These are phyloP conservation scores for Darksidea phi DNA, from an alignment of 495 filamentous ascomycete species.

Conservation along the genomic window DNA sequence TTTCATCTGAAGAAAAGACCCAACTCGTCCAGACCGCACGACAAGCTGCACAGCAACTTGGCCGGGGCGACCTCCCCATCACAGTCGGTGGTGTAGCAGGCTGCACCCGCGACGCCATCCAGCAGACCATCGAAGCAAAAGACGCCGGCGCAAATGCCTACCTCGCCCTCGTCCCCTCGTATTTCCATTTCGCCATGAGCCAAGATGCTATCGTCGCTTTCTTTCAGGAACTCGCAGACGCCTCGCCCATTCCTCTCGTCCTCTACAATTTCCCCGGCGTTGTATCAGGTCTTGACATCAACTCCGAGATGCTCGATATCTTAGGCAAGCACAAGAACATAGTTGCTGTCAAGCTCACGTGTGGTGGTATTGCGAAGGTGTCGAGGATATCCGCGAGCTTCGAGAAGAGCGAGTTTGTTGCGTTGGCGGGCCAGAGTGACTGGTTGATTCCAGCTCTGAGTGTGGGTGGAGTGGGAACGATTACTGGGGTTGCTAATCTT, in stretches of 20 bases:
- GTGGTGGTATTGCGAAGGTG: conserved; percentile 90
- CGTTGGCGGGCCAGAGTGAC: conserved; percentile 80
- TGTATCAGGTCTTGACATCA: conserved; percentile 74
- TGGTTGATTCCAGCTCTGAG: conserved; percentile 80
- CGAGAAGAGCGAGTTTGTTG: conserved; percentile 57
- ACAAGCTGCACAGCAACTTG: conserved; percentile 65
- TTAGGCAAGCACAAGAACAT: conserved; percentile 80
- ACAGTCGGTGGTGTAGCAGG: conserved; percentile 81
- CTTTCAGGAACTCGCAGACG: conserved; percentile 74
- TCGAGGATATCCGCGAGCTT: conserved; percentile 64
- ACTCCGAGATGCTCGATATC: conserved; percentile 71
- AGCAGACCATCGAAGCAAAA: conserved; percentile 71
- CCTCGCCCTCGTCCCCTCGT: conserved; percentile 78
- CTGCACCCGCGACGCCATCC: conserved; percentile 80
- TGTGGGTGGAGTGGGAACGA: conserved; percentile 77
- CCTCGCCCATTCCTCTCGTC: conserved; percentile 78
- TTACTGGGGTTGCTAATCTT: conserved; percentile 80
- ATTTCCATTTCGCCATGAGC: conserved; percentile 68
- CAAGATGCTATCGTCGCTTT: conserved; percentile 66
- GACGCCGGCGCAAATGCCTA: conserved; percentile 76
- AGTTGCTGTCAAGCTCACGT: conserved; percentile 85
- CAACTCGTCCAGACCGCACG: conserved; percentile 70
- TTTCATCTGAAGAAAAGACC: conserved; percentile 37
- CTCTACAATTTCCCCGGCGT: conserved; percentile 93
- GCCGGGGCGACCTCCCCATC: conserved; percentile 65